Base-by-base conservation (phyloP, 1,284 basidiomycete genomes). In the Boletellus dicymbophilus region DNA sequence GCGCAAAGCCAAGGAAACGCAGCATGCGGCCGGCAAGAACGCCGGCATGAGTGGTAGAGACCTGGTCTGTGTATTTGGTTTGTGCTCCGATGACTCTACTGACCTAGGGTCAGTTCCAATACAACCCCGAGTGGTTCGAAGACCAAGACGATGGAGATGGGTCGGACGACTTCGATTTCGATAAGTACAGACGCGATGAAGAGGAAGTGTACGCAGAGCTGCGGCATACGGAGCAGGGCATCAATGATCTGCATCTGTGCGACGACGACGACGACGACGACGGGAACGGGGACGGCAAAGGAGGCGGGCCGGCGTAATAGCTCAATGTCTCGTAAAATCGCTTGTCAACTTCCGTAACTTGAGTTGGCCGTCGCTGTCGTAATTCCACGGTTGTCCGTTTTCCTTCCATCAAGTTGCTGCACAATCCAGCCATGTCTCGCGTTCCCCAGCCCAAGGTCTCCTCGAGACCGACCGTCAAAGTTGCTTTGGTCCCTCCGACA, bases 1-100 rank as follows among this genome's bases (percentile, higher is more conserved):
- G 49, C 82, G 82, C 65, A 95, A 92, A 72, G 82, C 94, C 41
- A 99, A 99, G 75, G 88, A 90, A 46, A 68, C 82, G 4, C 89
- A 94, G 60, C 82, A 82, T 56, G 85, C 90, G 4, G 94, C 94
- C 6, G 96, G 96, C 59, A 98, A 98, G 83, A 86, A 79, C 69
- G 82, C 77, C 31, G 97, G 96, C 46, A 93, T 99, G 90, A 93
- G 90, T 53, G 96, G 96, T 48, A 82, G 94, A 72, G 97, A 99
- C 73, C 77, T 99, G 70, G 93, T 94, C 60, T 64, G 82, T 74
- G 27, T n/a, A n/a, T n/a, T 28, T 43, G 34, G 33, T 42, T 48
- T 20, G 55, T 8, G 34, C 47, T 25, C 33, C 18, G 30, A 50
- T 25, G 27, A 34, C 39, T 22, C 39, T 21, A 47, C 31, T 58